Percentiles rank a stretch among this genome's conserved stretches.
Conservation (phyloP, 148 eudicot genomes). For the Mesembryanthemum crystallinum region DNA sequence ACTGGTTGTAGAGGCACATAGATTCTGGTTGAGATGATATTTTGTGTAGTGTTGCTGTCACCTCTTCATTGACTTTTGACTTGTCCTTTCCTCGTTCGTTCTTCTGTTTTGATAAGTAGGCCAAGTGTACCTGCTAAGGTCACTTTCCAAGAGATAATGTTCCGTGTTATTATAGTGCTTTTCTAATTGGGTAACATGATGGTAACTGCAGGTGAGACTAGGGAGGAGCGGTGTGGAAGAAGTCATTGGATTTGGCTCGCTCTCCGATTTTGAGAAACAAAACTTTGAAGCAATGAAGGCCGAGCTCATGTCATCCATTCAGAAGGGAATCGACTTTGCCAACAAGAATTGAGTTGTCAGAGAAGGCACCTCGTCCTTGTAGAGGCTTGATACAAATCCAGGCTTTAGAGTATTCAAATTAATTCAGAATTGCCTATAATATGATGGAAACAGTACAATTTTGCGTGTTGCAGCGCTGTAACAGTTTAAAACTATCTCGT, state of each 20-base stretch:
- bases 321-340: slow-evolving; percentile 77
- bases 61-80: neutral
- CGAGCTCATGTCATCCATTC: slow-evolving; percentile 71
- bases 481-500: neutral
- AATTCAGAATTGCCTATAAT: neutral
- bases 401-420: neutral
- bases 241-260: slow-evolving; percentile 61
- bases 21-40: neutral
- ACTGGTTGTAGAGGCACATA: neutral
- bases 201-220: slow-evolving; percentile 67
- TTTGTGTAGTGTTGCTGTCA: neutral
- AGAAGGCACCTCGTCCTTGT: neutral
- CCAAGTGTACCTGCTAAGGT: no score
- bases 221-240: slow-evolving; percentile 97
- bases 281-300: slow-evolving; percentile 59
- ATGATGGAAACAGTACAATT: slow-evolving; percentile 15
- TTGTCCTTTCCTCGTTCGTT: neutral
- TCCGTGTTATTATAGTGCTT: neutral
- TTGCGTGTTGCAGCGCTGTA: slow-evolving; percentile 14
- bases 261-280: slow-evolving; percentile 65
- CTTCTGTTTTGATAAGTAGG: neutral
- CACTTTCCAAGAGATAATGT: no score
- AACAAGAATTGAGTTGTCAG: slow-evolving; percentile 29
- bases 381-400: slow-evolving; percentile 5
- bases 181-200: neutral